Base-by-base conservation (phyloP, 352 stramenopile genomes). In the Phytophthora tubulina region DNA sequence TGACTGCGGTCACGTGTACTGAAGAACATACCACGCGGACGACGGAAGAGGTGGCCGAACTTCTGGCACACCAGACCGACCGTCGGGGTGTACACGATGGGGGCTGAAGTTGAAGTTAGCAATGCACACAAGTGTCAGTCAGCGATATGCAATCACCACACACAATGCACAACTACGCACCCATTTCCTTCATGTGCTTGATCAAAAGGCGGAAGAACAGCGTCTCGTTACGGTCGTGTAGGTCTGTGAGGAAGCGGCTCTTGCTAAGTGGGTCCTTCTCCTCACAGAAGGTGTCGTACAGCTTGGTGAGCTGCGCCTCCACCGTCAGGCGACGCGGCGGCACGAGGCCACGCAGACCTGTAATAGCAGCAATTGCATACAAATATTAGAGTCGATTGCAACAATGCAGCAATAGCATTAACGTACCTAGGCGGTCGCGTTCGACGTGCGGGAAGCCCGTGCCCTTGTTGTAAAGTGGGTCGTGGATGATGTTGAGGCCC, bases 81-180 rank as follows among this genome's bases (percentile, higher is more conserved):
- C 3, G 97, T 99, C 39, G 97, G 97, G 6, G 97, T 99, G 82
- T 99, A 99, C 72, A 99, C 97, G 35, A 99, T 82, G 4, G 97
- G 97, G 45, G 96, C 94, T 91, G 38, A 48, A 73, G 39, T 60
- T 54, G 35, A 68, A 63, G 42, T 63, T 10, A 33, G 30, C 38
- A 52, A 32, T 9, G 66, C 2, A 62, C 35, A 59, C n/a, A 93
- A 41, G 15, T 58, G 46, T 89, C 13, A 74, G n/a, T 39, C 14
- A 51, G 46, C n/a, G 17, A 35, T 30, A 52, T 35, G 30, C 27
- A 51, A 27, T 9, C 17, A 42, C 14, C 3, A 44, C 14, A 36
- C 33, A n/a, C 4, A 62, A 11, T 46, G 21, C 4, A 13, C 44
- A 67, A 50, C 39, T 41, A 85, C 85, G 76, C 72, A 94, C 87